Evolutionary conservation across 2,329 filamentous ascomycete species (phyloP), one percentile per base, ranked within the genome.

Genomic region (Huntiella decipiens): DNA sequence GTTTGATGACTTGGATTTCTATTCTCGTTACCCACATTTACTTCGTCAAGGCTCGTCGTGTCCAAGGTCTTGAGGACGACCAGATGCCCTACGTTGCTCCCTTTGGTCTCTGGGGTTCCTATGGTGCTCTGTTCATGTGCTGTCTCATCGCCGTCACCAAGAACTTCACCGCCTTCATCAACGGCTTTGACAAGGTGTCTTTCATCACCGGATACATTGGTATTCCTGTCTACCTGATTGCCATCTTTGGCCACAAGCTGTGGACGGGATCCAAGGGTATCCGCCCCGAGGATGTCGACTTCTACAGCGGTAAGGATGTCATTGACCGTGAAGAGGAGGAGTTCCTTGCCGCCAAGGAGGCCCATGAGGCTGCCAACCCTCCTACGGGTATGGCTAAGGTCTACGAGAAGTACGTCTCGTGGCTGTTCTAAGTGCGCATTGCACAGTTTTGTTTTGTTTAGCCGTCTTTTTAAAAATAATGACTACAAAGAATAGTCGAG

Each of bases 181-280:
- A 54, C 56, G 63, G 53, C 66, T 49, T 50, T 22, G 53, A 59
- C 47, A 67, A 67, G 45, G 77, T 80, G 65, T 77, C 72, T 55
- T 86, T 87, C 61, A 73, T 87, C 59, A 84, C 79, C 0, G 79
- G 78, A 19, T 86, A 86, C 59, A 64, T 81, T 5, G 82, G 81
- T 43, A 85, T 87, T 53, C 82, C 82, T 1, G 60, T 87, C 16
- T 87, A 84, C 59, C 60, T 86, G 13, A 63, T 70, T 17, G 66
- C 82, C 57, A 73, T 85, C 56, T 72, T 77, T 49, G 80, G 78
- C 0, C 78, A 79, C 63, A 82, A 82, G 64, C 45, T 71, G 49
- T 52, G 60, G 48, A 73, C 66, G 45, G 67, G 68, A 59, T 70
- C 63, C 51, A 66, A 70, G 54, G 65, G 68, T 6, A 58, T 82